Base-by-base conservation (phyloP, 257 asterid species). In the Primulina eburnea region DNA sequence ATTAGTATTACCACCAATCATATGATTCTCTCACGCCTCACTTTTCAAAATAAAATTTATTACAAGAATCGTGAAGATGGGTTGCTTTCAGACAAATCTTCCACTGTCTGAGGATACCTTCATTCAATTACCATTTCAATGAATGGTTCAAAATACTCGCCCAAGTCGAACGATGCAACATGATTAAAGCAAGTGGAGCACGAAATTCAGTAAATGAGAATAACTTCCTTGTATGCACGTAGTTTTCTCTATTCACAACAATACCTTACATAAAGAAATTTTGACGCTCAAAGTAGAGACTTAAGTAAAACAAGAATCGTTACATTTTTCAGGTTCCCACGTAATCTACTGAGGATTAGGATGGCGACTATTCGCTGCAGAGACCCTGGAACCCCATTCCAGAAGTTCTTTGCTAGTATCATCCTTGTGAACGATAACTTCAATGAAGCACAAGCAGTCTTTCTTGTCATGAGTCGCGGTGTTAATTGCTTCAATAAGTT, bases 381-480 rank as follows among this genome's bases (percentile, higher is more conserved):
- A 80, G 8, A 90, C 96, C 76, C 95, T 81, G 9, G 97, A 88
- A 5, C 96, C 97, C 96, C 96, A 90, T 65, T 90, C 92, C 12
- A 90, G 96, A 11, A 90, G 84, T 63, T 88, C 97, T 82, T 90
- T 90, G 87, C 97, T 90, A 1, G 96, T 90, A 56, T 90, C 96
- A 20, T 90, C 96, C 76, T 83, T 88, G 84, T 90, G 97, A n/a
- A 76, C 90, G 52, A 89, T 84, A 29, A 89, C 90, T 78, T 90
- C 97, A 2, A 90, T 85, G 83, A 90, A 87, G 69, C 97, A 90
- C 71, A 90, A 21, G 69, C 88, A 75, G 21, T 87, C 90, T 68
- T 81, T 81, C 82, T 85, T 83, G 29, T 73, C 80, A 26, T 80
- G 88, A 0, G 80, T 84, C 6, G 92, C 95, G 0, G 84, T 85